These are phyloP conservation scores for Tetradesmus lagerheimii DNA, from an alignment of 139 green algal genomes.

Conservation along the genomic window DNA sequence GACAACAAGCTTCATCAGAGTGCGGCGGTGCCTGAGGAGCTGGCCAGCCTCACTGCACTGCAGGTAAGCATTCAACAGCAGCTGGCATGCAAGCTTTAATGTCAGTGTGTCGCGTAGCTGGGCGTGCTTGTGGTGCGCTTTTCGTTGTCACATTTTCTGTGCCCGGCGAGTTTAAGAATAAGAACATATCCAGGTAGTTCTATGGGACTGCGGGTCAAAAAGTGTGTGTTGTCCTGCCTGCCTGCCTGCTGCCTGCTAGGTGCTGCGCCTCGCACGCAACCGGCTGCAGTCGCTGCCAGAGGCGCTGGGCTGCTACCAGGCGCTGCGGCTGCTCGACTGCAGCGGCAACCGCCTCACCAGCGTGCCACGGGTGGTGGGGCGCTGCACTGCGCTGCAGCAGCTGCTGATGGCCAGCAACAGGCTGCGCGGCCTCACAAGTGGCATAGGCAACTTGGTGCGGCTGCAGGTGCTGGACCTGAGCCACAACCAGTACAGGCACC, in stretches of 20 bases:
- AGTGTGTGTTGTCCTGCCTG: not conserved
- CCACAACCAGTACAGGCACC: constrained; percentile 48
- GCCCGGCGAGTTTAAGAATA: too few species aligned
- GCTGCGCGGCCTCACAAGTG: constrained; percentile 47
- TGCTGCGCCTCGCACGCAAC: constrained; percentile 47
- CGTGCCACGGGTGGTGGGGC: constrained; percentile 30
- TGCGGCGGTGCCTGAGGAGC: constrained; percentile 42
- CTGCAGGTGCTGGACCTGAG: constrained; percentile 44
- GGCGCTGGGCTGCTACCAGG: constrained; percentile 23
- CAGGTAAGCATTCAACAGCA: not conserved
- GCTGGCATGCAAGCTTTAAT: too few species aligned
- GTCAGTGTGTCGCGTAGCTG: too few species aligned
- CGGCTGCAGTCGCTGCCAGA: constrained; percentile 47
- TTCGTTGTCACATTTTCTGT: too few species aligned
- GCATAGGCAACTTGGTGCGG: constrained; percentile 40
- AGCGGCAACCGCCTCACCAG: constrained; percentile 39
- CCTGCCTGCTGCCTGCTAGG: not conserved
- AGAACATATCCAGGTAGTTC: too few species aligned
- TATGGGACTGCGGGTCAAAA: too few species aligned
- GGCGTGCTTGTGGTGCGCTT: too few species aligned
- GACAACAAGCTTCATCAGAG: constrained; percentile 55
- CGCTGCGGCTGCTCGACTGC: constrained; percentile 38
- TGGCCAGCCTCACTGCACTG: constrained; percentile 27
- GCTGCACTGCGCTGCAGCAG: constrained; percentile 47
- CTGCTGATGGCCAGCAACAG: constrained; percentile 44